Conservation (phyloP, 371 early-diverging fungal species). For the Caulochytrium protostelioides region DNA sequence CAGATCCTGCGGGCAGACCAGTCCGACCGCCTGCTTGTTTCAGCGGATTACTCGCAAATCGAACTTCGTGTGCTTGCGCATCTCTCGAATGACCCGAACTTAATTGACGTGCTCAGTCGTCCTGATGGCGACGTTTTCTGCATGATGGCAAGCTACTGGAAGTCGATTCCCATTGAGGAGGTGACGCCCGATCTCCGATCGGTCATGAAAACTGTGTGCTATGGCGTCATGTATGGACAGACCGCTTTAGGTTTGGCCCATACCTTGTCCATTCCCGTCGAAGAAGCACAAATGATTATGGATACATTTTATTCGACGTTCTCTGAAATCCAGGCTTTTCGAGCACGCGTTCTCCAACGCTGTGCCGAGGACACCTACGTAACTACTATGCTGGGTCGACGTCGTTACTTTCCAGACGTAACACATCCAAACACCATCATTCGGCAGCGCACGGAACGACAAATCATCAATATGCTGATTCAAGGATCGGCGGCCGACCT, state of each 20-base stretch:
- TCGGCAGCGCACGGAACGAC: constrained; percentile 6
- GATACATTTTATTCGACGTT: too few species aligned
- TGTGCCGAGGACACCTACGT: neutral
- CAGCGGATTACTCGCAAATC: constrained; percentile 6
- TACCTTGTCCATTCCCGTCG: too few species aligned
- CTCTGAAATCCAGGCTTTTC: constrained; percentile 3
- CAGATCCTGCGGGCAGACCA: constrained; percentile 5
- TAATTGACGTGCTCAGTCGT: constrained; percentile 1
- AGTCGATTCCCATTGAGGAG: neutral
- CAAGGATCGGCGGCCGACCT: constrained; percentile 10
- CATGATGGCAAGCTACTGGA: neutral
- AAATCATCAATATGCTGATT: constrained; percentile 4
- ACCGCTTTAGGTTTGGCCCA: constrained; percentile 1
- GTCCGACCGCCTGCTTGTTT: constrained; percentile 2
- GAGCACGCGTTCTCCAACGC: neutral
- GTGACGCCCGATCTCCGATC: too few species aligned
- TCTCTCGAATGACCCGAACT: neutral
- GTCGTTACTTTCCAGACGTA: too few species aligned
- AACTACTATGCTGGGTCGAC: neutral
- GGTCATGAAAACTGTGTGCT: neutral
- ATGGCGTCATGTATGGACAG: neutral
- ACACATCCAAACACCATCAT: too few species aligned
- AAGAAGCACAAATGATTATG: too few species aligned
- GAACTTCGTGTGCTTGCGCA: constrained; percentile 5
- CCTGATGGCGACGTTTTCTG: neutral